These are phyloP conservation scores for Hortiboletus rubellus DNA, from an alignment of 1,284 basidiomycete genomes.

Conservation along the genomic window DNA sequence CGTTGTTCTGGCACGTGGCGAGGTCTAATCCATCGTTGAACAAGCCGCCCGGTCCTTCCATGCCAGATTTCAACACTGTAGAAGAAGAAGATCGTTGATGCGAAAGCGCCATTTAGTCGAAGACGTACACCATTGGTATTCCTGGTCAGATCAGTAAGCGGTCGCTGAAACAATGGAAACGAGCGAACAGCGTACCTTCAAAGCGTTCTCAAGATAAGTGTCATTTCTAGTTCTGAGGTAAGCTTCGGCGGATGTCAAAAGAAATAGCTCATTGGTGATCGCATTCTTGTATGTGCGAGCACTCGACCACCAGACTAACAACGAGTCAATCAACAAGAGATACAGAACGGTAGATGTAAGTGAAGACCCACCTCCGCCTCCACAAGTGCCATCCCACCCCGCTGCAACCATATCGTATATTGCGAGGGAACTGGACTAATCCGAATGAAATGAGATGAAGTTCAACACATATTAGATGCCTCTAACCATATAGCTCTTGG, in stretches of 20 bases:
- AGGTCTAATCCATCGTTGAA: constrained; percentile 51
- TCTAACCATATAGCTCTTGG: constrained; percentile 41
- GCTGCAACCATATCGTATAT: constrained; percentile 51
- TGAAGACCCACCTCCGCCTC: constrained; percentile 21
- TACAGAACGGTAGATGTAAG: constrained; percentile 29
- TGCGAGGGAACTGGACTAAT: constrained; percentile 42
- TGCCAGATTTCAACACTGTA: constrained; percentile 46
- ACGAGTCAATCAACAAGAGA: background rate
- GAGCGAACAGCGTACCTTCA: constrained; percentile 35
- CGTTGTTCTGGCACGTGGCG: constrained; percentile 47
- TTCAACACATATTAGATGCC: background rate
- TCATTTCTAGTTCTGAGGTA: constrained; percentile 41
- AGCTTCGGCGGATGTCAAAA: constrained; percentile 48
- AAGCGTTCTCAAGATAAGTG: constrained; percentile 48
- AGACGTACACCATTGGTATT: constrained; percentile 49
- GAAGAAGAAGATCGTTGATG: background rate
- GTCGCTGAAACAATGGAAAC: background rate
- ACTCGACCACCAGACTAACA: constrained; percentile 55
- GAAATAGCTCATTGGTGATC: constrained; percentile 56
- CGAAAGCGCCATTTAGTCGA: background rate
- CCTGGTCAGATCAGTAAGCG: constrained; percentile 26
- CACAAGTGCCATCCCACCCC: constrained; percentile 45
- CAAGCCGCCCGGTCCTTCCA: constrained; percentile 49
- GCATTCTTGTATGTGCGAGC: constrained; percentile 58
- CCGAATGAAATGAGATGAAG: background rate